Evolutionary conservation across 202 grass and related monocot genomes (phyloP), one percentile per base, ranked within the genome.

Genomic region (Digitaria exilis): DNA sequence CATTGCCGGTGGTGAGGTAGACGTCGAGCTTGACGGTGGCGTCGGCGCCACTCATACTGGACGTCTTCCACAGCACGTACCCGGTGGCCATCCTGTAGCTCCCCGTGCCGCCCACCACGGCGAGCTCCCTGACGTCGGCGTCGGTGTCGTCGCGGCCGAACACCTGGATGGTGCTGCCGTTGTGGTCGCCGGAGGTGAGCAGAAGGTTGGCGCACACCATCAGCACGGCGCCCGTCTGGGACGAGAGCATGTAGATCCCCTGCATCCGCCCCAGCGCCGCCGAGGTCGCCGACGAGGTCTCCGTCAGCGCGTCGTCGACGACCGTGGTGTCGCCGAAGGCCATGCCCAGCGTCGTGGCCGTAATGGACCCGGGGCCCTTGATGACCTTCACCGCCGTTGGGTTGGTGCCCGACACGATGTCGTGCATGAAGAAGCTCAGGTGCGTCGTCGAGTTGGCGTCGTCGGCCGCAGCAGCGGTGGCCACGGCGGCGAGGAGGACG

Each of bases 21-120:
- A 85, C 84, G 14, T 92, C 85, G 39, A 92, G 76, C 67, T 92
- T 66, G 0, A 85, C 9, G 25, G 75, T 75, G 10, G 49, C 80
- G 25, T 71, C 68, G 3, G 70, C 0, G 4, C 22, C 43, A 18
- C 9, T 78, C 4, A 50, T 13, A 18, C 72, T 54, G 3, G 5
- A 5, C 25, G 80, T 92, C 83, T 73, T 90, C 80, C 86, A 73
- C 0, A 86, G 56, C 39, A 91, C 88, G 77, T 97, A 94, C 3
- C 94, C 94, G 0, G 14, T 77, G 3, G 92, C 88, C 86, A 91
- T 84, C 81, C 88, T 65, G 80, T 87, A 94, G 34, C 48, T 52
- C 0, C 95, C 95, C 0, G 89, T 89, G 21, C 95, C 92, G 15
- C 95, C 90, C 8, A 97, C 90, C 16, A 97, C 86, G 22, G 88